These are phyloP conservation scores for Mycosarcoma maydis DNA, from an alignment of 1,284 basidiomycete species.

Conservation along the genomic window DNA sequence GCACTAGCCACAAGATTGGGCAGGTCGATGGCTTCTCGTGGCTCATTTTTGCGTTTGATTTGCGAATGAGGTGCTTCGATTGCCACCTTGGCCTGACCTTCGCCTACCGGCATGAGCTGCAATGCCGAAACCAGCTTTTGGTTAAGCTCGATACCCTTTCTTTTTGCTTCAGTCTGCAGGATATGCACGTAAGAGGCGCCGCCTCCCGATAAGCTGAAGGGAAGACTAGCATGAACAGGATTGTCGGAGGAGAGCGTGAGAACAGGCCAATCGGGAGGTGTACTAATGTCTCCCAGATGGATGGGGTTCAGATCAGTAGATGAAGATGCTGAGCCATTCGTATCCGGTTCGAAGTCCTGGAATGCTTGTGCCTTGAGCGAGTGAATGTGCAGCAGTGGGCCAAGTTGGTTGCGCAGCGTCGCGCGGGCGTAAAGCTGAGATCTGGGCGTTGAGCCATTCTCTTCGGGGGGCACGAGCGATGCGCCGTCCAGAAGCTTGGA, in stretches of 20 bases:
- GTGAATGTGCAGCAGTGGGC: conserved; percentile 36
- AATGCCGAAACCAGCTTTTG: conserved; percentile 41
- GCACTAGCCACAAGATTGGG: conserved; percentile 41
- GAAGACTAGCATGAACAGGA: conserved; percentile 41
- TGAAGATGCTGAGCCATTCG: neutral
- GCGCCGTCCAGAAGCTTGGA: conserved; percentile 51
- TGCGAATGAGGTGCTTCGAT: conserved; percentile 1
- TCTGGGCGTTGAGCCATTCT: neutral
- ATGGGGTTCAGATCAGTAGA: conserved; percentile 1
- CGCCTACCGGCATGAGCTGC: conserved; percentile 28
- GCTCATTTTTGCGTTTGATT: neutral
- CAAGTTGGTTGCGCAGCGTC: conserved; percentile 53
- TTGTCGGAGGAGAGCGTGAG: conserved; percentile 34
- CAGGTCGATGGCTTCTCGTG: conserved; percentile 27
- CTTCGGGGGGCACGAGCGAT: conserved; percentile 33
- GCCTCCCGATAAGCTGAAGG: conserved; percentile 51
- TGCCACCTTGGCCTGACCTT: neutral
- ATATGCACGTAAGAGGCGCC: conserved; percentile 48
- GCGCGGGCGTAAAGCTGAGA: conserved; percentile 44
- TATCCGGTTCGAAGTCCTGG: conserved; percentile 14
- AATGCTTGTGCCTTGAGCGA: conserved; percentile 35
- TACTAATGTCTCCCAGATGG: conserved; percentile 42
- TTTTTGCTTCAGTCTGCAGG: conserved; percentile 37
- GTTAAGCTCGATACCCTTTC: conserved; percentile 50
- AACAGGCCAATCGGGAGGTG: conserved; percentile 37